A percentile compares a stretch with the other conserved stretches of the same genome.
Conservation (phyloP, 2,329 filamentous ascomycete species). For the Nemania bipapillata region DNA sequence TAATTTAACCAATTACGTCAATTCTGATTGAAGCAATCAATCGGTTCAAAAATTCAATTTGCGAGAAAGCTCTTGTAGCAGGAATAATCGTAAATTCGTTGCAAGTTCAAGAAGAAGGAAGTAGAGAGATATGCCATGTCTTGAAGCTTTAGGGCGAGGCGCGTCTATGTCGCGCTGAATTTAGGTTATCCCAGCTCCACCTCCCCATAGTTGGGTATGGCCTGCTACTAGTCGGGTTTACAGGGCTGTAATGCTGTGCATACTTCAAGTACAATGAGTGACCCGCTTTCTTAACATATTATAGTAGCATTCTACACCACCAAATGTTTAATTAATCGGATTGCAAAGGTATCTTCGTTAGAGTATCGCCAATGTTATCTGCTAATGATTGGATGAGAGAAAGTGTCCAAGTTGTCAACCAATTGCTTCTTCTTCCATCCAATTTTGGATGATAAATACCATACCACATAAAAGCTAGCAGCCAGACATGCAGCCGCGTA, state of each 20-base stretch:
- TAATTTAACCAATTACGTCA: too few relatives aligned
- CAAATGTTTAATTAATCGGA: slow-evolving; percentile 34
- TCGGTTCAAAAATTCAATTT: not conserved
- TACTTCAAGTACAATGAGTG: not conserved
- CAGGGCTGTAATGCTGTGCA: not conserved
- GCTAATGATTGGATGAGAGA: not conserved
- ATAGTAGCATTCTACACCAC: not conserved
- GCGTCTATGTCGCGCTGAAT: slow-evolving; percentile 36
- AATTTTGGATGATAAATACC: slow-evolving; percentile 7
- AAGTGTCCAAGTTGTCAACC: slow-evolving; percentile 2
- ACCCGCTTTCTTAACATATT: slow-evolving; percentile 8
- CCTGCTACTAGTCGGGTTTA: too few relatives aligned
- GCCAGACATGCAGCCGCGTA: slow-evolving; percentile 45
- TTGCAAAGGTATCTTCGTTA: slow-evolving; percentile 17
- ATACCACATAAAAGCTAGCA: not conserved
- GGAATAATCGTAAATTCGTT: not conserved
- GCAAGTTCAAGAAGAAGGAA: not conserved
- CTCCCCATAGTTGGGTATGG: too few relatives aligned
- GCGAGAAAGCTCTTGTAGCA: not conserved
- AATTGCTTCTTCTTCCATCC: not conserved
- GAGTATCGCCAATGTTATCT: not conserved
- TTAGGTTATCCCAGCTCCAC: too few relatives aligned
- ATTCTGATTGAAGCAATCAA: not conserved
- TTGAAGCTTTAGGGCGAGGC: slow-evolving; percentile 2
- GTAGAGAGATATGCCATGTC: not conserved